Percentiles rank a stretch among this genome's conserved stretches.
Evolutionary conservation across 108 stramenopile species (phyloP).

Genomic region (Cyclotella distinguenda): DNA sequence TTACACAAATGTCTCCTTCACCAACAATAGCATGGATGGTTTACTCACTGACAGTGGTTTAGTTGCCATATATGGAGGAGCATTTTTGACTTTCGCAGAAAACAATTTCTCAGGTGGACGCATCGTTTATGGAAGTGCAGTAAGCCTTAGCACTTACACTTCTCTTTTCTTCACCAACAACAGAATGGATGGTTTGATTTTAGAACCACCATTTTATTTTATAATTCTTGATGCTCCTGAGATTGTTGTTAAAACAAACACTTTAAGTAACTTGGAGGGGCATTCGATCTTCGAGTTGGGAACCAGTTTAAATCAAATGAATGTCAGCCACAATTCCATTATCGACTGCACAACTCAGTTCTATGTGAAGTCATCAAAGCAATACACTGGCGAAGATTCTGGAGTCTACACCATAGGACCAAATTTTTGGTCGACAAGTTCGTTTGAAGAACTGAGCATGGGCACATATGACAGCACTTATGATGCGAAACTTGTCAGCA

Average conservation of each 20-base stretch:
- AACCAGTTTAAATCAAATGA: background rate
- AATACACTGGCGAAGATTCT: background rate
- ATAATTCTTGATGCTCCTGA: no score
- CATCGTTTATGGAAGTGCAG: no score
- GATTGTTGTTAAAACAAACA: background rate
- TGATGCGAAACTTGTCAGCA: constrained; percentile 5
- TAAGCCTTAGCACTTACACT: no score
- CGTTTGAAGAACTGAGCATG: background rate
- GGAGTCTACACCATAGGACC: constrained; percentile 1
- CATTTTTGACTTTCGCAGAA: no score
- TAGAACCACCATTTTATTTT: no score
- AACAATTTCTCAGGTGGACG: no score
- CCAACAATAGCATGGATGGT: no score
- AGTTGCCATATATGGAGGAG: no score
- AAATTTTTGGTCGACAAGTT: constrained; percentile 17
- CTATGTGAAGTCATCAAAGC: background rate
- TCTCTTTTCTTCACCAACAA: no score
- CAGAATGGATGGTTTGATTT: no score
- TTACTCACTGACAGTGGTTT: no score
- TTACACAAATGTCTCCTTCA: no score
- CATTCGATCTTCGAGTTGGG: background rate
- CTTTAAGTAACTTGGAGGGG: background rate
- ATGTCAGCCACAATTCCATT: constrained; percentile 8
- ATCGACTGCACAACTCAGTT: background rate
- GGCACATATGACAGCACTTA: constrained; percentile 5